These are phyloP conservation scores for Stagonosporopsis cucurbitacearum DNA, from an alignment of 2,329 filamentous ascomycete genomes.

Conservation along the genomic window DNA sequence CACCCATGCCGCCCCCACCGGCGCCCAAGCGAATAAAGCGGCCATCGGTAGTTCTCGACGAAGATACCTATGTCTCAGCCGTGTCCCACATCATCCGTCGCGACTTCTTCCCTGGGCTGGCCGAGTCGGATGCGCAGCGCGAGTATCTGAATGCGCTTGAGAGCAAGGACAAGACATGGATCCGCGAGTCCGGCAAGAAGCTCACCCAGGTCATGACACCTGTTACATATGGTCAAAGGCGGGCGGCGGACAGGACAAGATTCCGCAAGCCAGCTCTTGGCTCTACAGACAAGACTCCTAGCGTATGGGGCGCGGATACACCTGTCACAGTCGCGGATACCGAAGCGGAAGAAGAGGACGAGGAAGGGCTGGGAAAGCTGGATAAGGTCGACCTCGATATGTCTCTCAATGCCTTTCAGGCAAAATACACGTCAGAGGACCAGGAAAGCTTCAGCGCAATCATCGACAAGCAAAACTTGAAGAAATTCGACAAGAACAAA, in stretches of 20 bases:
- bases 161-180: slow-evolving; percentile 85
- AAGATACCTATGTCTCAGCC: slow-evolving; percentile 90
- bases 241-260: slow-evolving; percentile 40
- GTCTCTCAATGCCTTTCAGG: slow-evolving; percentile 84
- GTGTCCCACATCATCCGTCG: slow-evolving; percentile 93
- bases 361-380: slow-evolving; percentile 49
- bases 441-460: slow-evolving; percentile 96
- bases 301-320: slow-evolving; percentile 71
- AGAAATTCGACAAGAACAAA: slow-evolving; percentile 80
- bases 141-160: slow-evolving; percentile 93
- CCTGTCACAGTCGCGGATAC: slow-evolving; percentile 65
- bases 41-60: slow-evolving; percentile 84
- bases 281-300: slow-evolving; percentile 63
- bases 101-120: slow-evolving; percentile 93
- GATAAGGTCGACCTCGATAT: slow-evolving; percentile 74
- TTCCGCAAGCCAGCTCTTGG: slow-evolving; percentile 24
- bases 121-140: slow-evolving; percentile 84
- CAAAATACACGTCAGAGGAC: slow-evolving; percentile 95
- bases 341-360: slow-evolving; percentile 30
- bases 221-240: slow-evolving; percentile 58
- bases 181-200: slow-evolving; percentile 74
- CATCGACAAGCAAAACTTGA: slow-evolving; percentile 87
- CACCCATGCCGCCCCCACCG: slow-evolving; percentile 88
- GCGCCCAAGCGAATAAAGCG: slow-evolving; percentile 88
- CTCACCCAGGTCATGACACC: slow-evolving; percentile 80